Evolutionary conservation across 371 early-diverging fungal species (phyloP), one percentile per base, ranked within the genome.

Genomic region (Catenaria anguillulae): DNA sequence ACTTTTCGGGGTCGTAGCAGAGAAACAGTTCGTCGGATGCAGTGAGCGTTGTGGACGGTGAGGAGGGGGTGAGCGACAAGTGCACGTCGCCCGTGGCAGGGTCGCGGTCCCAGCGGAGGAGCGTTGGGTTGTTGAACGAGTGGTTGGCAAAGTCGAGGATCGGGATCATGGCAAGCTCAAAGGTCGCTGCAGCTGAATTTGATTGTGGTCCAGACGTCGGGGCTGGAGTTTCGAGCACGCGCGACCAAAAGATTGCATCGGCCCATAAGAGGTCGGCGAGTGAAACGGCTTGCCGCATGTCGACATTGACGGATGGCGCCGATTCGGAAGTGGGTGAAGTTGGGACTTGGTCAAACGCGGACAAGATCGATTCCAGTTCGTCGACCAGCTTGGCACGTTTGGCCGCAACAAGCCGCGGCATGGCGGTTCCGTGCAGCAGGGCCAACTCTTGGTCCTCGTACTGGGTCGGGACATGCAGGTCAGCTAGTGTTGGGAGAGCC

Each of bases 111-210:
- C 83, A 82, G 0, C 78, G 73, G 21, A 77, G 70, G 34, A 70
- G 80, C 4, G 80, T 68, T 15, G 24, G 6, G 60, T 26, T 17
- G 40, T 5, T 5, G 0, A 59, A 33, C 0, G 75, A 69, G 55
- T 82, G 83, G 55, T 82, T 82, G 33, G 79, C 80, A 68, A 82
- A 76, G 65, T 82, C 83, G 48, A 82, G 68, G n/a, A 71, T 72
- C 0, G 81, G 81, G 2, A 79, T 67, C 65, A 81, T 61, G 23
- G 64, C 62, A 5, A 60, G 45, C 43, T 67, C 26, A 3, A 24
- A 40, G 4, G 37, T 62, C 34, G 4, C 29, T 24, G 10, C 60
- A 37, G 15, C 37, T 36, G 24, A 31, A 33, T 4, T 35, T 35
- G 4, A 34, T 33, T 21, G 61, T 46, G 33, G 55, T n/a, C 29